phyloP scores from a whole-genome alignment of 495 filamentous ascomycete species.

The Talaromyces liani region DNA sequence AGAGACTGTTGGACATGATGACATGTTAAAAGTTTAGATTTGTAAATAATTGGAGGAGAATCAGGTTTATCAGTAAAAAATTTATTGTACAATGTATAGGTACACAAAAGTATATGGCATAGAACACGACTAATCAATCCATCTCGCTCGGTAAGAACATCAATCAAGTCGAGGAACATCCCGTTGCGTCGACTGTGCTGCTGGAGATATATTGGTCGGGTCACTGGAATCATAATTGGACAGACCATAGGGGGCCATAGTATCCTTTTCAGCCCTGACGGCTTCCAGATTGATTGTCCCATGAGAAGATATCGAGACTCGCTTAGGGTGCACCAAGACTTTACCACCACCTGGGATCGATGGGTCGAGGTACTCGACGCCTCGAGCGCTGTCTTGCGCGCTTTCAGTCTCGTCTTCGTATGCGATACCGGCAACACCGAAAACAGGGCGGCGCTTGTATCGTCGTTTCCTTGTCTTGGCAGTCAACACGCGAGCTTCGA shows the following conservation, averaged over 20 bases:
- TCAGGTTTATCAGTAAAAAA: background rate
- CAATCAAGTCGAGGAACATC: constrained; percentile 28
- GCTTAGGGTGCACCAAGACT: constrained; percentile 50
- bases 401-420: constrained; percentile 32
- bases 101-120: background rate
- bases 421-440: constrained; percentile 46
- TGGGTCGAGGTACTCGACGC: constrained; percentile 47
- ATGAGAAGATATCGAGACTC: constrained; percentile 49
- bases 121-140: background rate
- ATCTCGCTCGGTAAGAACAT: background rate
- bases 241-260: constrained; percentile 43
- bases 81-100: constrained; percentile 6
- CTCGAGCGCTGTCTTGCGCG: constrained; percentile 13
- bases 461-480: constrained; percentile 34
- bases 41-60: background rate
- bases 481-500: constrained; percentile 61
- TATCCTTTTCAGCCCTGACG: constrained; percentile 31
- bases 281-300: constrained; percentile 51
- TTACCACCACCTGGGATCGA: constrained; percentile 59
- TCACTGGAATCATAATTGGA: constrained; percentile 26
- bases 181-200: constrained; percentile 18
- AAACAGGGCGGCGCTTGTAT: constrained; percentile 26
- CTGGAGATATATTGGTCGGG: constrained; percentile 19
- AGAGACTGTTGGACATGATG: background rate
- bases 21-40: background rate